Conservation (phyloP, 345 rosid genomes). For the Salix purpurea region DNA sequence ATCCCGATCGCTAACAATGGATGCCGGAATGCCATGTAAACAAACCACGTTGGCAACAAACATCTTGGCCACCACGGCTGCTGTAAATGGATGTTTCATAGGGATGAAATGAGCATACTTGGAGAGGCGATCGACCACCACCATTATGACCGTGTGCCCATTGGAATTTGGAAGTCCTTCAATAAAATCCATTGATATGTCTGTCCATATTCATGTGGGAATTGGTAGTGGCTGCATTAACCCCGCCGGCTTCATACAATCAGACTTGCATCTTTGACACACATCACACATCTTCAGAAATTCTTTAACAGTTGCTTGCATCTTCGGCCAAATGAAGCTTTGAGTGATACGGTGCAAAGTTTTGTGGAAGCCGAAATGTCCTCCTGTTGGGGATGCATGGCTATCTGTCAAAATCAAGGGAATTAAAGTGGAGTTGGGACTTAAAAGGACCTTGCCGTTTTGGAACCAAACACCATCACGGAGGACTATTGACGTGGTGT, state of each 20-base stretch:
- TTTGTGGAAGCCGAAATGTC: too few species aligned
- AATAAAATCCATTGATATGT: not conserved
- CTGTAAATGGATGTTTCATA: not conserved
- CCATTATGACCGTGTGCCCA: not conserved
- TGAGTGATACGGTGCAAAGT: too few species aligned
- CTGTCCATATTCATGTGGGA: rapidly evolving
- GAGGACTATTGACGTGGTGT: rapidly evolving
- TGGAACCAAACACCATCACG: too few species aligned
- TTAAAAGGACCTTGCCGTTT: too few species aligned
- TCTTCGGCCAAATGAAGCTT: not conserved
- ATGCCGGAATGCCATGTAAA: not conserved
- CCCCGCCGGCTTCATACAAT: not conserved
- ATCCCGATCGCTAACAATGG: not conserved
- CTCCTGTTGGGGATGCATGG: too few species aligned
- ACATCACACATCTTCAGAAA: not conserved
- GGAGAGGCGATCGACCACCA: not conserved
- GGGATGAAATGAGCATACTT: not conserved
- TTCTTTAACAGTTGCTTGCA: not conserved
- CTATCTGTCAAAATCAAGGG: too few species aligned
- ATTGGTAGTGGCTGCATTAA: not conserved
- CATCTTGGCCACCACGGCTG: rapidly evolving
- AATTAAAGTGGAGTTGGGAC: too few species aligned
- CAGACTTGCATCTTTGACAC: not conserved
- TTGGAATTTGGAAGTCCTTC: not conserved
- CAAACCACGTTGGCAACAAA: not conserved